Evolutionary conservation across 139 green algal species (phyloP).

Genomic region (Chlorella sorokiniana): DNA sequence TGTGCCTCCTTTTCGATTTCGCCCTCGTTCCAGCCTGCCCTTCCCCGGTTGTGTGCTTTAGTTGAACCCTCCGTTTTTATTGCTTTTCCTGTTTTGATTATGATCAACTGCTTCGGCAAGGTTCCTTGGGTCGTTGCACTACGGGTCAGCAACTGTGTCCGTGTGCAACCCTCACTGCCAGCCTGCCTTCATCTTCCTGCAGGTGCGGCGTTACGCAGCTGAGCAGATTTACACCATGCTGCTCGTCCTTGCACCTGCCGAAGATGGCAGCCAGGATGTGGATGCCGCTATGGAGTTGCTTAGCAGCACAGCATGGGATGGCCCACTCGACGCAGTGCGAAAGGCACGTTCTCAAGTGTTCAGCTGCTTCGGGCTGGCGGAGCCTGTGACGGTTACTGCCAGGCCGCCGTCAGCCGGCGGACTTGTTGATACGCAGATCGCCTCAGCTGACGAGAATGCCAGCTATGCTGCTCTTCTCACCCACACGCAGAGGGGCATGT

Average conservation of each 20-base stretch:
- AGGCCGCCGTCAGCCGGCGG: neutral
- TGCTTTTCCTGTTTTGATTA: too few relatives aligned
- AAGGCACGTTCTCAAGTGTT: constrained; percentile 26
- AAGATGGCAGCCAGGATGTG: constrained; percentile 24
- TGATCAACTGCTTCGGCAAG: too few relatives aligned
- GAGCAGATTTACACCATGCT: constrained; percentile 87
- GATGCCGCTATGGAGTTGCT: constrained; percentile 61
- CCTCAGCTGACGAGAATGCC: constrained; percentile 5
- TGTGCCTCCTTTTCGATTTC: too few relatives aligned
- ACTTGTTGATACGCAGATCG: neutral
- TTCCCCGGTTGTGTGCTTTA: too few relatives aligned
- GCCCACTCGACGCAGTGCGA: constrained; percentile 49
- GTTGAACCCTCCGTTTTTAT: too few relatives aligned
- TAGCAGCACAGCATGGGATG: constrained; percentile 67
- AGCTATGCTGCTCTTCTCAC: constrained; percentile 9
- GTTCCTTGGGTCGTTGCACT: too few relatives aligned
- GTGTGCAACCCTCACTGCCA: neutral
- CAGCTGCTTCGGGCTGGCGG: neutral
- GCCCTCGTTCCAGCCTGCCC: too few relatives aligned
- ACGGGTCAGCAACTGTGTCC: neutral
- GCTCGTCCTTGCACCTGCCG: constrained; percentile 61
- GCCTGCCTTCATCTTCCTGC: neutral
- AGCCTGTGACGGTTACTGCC: neutral
- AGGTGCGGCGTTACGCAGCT: constrained; percentile 73
- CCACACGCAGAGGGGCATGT: constrained; percentile 10